Base-by-base conservation (phyloP, 75 land plant genomes). In the Ceratopteris richardii region DNA sequence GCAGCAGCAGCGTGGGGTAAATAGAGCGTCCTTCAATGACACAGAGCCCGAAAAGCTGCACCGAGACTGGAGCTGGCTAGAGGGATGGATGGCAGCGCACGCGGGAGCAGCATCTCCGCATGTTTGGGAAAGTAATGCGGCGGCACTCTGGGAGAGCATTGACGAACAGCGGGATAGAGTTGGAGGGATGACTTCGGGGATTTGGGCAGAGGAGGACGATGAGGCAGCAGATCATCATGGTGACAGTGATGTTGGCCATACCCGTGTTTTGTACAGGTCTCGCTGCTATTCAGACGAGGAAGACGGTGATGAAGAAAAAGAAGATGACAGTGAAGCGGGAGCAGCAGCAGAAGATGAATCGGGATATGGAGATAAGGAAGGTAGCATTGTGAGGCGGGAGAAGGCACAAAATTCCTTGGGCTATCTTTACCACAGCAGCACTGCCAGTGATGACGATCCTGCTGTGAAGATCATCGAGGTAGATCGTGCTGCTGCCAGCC, bases 61-160 rank as follows among this genome's bases (percentile, higher is more conserved):
- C 48, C 5, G 21, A 46, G 48, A 46, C 17, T 46, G 48, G 48
- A 46, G 48, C 21, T 46, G 48, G 48, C 21, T 46, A 20, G 48
- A 46, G 48, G 48, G 48, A 3, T 46, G 48, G 48, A 46, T 46
- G 48, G 21, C 21, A 20, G 48, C 48, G 17, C 48, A 46, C 3
- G 14, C 42, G 42, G 21, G 21, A 14, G 48, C 21, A n/a, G 17
- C 48, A 46, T 46, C n/a, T 46, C 42, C 9, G 14, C 12, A 40
- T 40, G 21, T n/a, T 2, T 46, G 48, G 48, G 48, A 46, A 14
- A 46, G 48, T 46, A 46, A 46, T 46, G 48, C 48, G 17, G 48
- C 48, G 4, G 48, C 48, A n/a, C 48, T 46, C 5, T 46, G 48
- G 48, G 48, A 46, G 48, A 46, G 48, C n/a, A 46, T 5, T 7